Percentiles rank a stretch among this genome's conserved stretches.
Conservation (phyloP, 208 protist species). For the Trypanosoma rangeli region DNA sequence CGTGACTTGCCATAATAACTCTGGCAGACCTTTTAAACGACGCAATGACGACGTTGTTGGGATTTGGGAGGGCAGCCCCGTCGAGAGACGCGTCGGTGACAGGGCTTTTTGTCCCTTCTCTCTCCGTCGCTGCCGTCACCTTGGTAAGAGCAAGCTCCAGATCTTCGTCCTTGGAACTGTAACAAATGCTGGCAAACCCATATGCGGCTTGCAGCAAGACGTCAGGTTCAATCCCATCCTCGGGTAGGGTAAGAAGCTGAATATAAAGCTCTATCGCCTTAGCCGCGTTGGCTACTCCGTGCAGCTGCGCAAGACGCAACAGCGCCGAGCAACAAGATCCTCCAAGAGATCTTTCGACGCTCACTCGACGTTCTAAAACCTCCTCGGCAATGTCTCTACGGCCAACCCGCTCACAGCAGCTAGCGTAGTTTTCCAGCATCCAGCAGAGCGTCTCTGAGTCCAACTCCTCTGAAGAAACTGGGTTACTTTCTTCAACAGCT, state of each 20-base stretch:
- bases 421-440: conserved; percentile 66
- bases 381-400: conserved; percentile 45
- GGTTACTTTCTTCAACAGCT: not conserved
- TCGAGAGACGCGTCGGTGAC: too few relatives aligned
- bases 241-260: conserved; percentile 61
- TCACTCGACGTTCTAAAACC: conserved; percentile 54
- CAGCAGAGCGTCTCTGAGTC: conserved; percentile 60
- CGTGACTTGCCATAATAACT: conserved; percentile 26
- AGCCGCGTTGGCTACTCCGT: conserved; percentile 37
- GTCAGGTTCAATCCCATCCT: conserved; percentile 45
- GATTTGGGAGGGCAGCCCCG: not conserved
- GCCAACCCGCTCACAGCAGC: conserved; percentile 59
- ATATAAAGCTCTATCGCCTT: conserved; percentile 63
- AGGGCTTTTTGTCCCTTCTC: not conserved
- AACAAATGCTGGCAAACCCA: conserved; percentile 58
- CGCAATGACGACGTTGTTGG: conserved; percentile 17
- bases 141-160: conserved; percentile 16
- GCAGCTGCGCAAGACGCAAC: conserved; percentile 52
- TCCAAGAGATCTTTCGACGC: conserved; percentile 49
- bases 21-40: conserved; percentile 27
- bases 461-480: conserved; percentile 15
- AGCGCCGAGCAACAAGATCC: conserved; percentile 48
- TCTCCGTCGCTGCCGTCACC: not conserved
- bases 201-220: conserved; percentile 49
- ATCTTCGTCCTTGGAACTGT: conserved; percentile 31